Conservation (phyloP, 129 eudicot genomes). For the Pseudognaphalium luteoalbum region DNA sequence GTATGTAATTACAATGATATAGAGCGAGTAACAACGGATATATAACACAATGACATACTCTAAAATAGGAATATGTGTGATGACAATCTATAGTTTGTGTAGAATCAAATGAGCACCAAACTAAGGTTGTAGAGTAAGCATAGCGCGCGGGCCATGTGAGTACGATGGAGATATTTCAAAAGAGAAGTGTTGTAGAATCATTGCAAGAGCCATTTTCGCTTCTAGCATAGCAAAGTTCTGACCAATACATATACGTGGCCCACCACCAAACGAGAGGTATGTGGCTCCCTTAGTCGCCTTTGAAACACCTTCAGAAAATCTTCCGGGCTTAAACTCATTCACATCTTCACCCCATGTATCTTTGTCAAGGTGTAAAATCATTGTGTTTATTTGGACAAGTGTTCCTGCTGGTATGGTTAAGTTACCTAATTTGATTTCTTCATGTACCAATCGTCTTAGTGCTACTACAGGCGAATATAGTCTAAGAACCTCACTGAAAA, state of each 20-base stretch:
- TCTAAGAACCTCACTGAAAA: constrained; percentile 35
- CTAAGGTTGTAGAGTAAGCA: not conserved
- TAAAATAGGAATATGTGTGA: not conserved
- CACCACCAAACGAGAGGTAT: constrained; percentile 34
- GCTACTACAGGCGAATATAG: constrained; percentile 15
- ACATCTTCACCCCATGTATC: constrained; percentile 35
- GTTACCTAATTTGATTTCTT: constrained; percentile 31
- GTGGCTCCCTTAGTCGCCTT: constrained; percentile 28
- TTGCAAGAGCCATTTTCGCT: constrained; percentile 27
- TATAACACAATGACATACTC: not conserved
- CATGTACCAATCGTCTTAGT: constrained; percentile 1
- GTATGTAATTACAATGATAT: not conserved
- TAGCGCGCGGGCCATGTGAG: constrained; percentile 31
- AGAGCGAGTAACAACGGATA: not conserved
- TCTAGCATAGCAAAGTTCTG: constrained; percentile 37
- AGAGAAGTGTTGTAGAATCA: constrained; percentile 36
- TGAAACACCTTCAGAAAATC: constrained; percentile 25
- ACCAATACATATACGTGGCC: constrained; percentile 38
- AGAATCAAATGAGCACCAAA: constrained; percentile 5
- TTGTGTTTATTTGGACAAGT: constrained; percentile 4
- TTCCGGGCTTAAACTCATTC: constrained; percentile 33
- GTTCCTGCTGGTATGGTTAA: constrained; percentile 29
- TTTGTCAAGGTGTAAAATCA: constrained; percentile 27
- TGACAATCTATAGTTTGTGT: constrained; percentile 18
- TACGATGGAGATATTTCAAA: constrained; percentile 34